Evolutionary conservation across 176 grass and related monocot species (phyloP).

Genomic region (Eleusine indica): DNA sequence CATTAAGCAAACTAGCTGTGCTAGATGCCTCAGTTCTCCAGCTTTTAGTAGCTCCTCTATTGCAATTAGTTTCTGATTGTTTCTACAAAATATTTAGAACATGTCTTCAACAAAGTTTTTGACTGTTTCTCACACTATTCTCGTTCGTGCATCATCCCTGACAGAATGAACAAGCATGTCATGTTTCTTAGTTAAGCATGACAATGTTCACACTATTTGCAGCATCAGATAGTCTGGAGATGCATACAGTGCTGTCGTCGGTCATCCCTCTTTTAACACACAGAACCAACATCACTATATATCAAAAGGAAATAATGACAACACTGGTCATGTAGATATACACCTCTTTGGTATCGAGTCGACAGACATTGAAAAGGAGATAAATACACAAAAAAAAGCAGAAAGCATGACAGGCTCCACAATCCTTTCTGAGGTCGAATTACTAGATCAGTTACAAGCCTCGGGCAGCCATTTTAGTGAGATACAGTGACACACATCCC

Average conservation of each 20-base stretch:
- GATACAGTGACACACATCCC: slow-evolving; percentile 11
- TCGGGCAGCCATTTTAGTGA: slow-evolving; percentile 16
- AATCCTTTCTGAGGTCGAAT: slow-evolving; percentile 11
- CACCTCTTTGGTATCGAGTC: neutral
- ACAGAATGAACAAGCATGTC: too few species aligned
- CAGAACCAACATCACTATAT: neutral
- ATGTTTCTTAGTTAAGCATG: too few species aligned
- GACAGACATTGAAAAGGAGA: neutral
- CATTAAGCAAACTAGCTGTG: too few species aligned
- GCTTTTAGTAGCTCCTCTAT: too few species aligned
- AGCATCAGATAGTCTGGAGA: neutral
- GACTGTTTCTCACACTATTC: too few species aligned
- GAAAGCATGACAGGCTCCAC: neutral
- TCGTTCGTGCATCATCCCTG: too few species aligned
- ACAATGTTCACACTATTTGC: too few species aligned
- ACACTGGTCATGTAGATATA: neutral
- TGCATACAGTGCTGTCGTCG: neutral
- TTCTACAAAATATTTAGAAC: too few species aligned
- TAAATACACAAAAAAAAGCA: neutral
- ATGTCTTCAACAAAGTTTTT: too few species aligned
- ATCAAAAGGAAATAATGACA: neutral
- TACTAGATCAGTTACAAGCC: slow-evolving; percentile 19
- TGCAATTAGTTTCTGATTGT: too few species aligned
- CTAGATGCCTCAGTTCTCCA: too few species aligned
- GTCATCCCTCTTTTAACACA: neutral